These are phyloP conservation scores for Sclerotiophoma versabilis DNA, from an alignment of 2,329 filamentous ascomycete species.

Conservation along the genomic window DNA sequence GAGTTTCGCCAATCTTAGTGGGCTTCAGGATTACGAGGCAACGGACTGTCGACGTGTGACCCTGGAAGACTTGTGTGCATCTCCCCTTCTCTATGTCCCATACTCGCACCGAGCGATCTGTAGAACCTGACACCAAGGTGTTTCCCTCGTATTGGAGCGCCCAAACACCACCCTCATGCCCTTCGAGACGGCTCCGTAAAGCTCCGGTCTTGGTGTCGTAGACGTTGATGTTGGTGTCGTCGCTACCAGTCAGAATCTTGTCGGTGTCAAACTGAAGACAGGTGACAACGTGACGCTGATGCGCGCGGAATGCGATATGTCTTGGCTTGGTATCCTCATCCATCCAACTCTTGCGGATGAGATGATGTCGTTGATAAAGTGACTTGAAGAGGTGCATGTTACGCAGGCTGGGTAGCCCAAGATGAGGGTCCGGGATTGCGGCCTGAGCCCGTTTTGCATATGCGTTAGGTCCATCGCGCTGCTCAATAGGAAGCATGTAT, in stretches of 20 bases:
- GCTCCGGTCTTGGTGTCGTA: constrained; percentile 96
- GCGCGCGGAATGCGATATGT: constrained; percentile 95
- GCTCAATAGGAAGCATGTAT: constrained; percentile 57
- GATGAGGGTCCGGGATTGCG: constrained; percentile 80
- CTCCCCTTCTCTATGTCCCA: constrained; percentile 96
- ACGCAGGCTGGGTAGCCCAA: constrained; percentile 79
- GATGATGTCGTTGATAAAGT: constrained; percentile 88
- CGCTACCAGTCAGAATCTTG: constrained; percentile 96
- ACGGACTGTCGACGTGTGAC: constrained; percentile 95
- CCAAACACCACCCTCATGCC: constrained; percentile 98
- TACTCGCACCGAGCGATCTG: constrained; percentile 96
- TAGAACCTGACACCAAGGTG: constrained; percentile 92
- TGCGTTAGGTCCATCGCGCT: constrained; percentile 82
- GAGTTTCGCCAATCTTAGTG: constrained; percentile 73
- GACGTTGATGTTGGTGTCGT: constrained; percentile 96
- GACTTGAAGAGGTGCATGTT: constrained; percentile 95
- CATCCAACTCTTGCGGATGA: constrained; percentile 93
- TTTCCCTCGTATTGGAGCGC: constrained; percentile 96
- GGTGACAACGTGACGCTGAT: constrained; percentile 95
- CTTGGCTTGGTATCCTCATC: constrained; percentile 79
- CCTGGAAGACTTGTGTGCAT: constrained; percentile 95
- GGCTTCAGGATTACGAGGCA: constrained; percentile 96
- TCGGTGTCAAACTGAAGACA: constrained; percentile 97
- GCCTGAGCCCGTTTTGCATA: constrained; percentile 84
- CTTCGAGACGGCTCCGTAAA: constrained; percentile 81